phyloP scores from a whole-genome alignment of 768 basidiomycete genomes.

The Lentinula sp. region DNA sequence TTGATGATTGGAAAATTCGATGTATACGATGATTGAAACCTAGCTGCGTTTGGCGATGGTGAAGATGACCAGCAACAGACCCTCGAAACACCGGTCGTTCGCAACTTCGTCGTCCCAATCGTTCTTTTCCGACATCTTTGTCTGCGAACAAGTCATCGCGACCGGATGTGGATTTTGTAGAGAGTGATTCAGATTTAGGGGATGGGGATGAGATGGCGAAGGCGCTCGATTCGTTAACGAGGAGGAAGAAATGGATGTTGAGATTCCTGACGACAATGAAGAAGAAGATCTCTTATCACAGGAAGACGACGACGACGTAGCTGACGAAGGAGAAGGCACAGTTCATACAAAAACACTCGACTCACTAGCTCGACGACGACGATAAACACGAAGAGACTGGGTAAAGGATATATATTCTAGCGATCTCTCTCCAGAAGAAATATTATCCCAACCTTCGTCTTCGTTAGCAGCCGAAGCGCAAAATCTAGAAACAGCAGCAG shows the following conservation, averaged over 20 bases:
- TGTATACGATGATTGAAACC: slow-evolving; percentile 22
- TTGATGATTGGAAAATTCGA: slow-evolving; percentile 30
- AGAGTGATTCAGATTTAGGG: slow-evolving; percentile 71
- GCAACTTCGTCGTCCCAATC: slow-evolving; percentile 36
- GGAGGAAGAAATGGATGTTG: slow-evolving; percentile 34
- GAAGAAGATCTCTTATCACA: too few species aligned
- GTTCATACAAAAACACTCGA: background rate
- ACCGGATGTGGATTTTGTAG: slow-evolving; percentile 55
- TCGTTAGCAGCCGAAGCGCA: slow-evolving; percentile 6
- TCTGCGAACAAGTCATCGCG: slow-evolving; percentile 20
- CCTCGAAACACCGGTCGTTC: slow-evolving; percentile 46
- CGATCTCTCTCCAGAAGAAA: slow-evolving; percentile 61
- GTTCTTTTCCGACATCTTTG: slow-evolving; percentile 27
- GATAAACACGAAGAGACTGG: slow-evolving; percentile 59
- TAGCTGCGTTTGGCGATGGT: slow-evolving; percentile 23
- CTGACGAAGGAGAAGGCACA: background rate
- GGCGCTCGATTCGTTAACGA: too few species aligned
- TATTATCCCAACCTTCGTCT: slow-evolving; percentile 32
- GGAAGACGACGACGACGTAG: slow-evolving; percentile 16
- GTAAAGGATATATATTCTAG: slow-evolving; percentile 79
- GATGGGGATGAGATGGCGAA: slow-evolving; percentile 47
- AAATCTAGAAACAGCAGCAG: slow-evolving; percentile 15
- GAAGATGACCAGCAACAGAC: slow-evolving; percentile 24
- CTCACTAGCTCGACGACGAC: background rate
- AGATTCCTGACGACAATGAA: slow-evolving; percentile 42